phyloP scores from a whole-genome alignment of 129 eudicot genomes.

The Deinandra increscens region DNA sequence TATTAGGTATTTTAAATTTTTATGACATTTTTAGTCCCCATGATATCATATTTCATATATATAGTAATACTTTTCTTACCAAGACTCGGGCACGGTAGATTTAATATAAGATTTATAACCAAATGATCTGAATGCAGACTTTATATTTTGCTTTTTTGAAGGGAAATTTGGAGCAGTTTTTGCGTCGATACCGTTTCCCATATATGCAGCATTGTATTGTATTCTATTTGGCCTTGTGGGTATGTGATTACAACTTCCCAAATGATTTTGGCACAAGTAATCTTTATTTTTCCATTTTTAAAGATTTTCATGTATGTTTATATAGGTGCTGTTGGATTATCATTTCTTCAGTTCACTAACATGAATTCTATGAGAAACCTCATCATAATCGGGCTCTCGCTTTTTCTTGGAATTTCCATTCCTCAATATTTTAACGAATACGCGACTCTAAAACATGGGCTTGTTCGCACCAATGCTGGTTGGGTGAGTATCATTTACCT shows the following conservation, averaged over 20 bases:
- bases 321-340: conserved; percentile 92
- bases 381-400: conserved; percentile 83
- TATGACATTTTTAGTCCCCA: background rate
- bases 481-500: conserved; percentile 60
- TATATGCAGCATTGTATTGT: conserved; percentile 90
- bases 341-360: conserved; percentile 97
- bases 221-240: conserved; percentile 97
- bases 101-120: background rate
- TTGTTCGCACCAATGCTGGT: conserved; percentile 88
- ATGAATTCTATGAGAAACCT: conserved; percentile 99
- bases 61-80: background rate
- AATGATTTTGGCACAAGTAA: background rate
- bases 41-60: too few relatives aligned
- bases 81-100: conserved; percentile 6
- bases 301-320: background rate
- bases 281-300: background rate
- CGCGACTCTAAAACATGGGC: conserved; percentile 57
- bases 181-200: conserved; percentile 95
- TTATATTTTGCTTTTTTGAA: conserved; percentile 30
- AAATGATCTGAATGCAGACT: background rate
- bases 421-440: conserved; percentile 83
- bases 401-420: conserved; percentile 92
- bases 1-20: conserved; percentile 53
- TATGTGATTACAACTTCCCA: conserved; percentile 31
- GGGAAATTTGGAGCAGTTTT: conserved; percentile 99